phyloP scores from a whole-genome alignment of 2,329 filamentous ascomycete genomes.

The Mariannaea elegans region DNA sequence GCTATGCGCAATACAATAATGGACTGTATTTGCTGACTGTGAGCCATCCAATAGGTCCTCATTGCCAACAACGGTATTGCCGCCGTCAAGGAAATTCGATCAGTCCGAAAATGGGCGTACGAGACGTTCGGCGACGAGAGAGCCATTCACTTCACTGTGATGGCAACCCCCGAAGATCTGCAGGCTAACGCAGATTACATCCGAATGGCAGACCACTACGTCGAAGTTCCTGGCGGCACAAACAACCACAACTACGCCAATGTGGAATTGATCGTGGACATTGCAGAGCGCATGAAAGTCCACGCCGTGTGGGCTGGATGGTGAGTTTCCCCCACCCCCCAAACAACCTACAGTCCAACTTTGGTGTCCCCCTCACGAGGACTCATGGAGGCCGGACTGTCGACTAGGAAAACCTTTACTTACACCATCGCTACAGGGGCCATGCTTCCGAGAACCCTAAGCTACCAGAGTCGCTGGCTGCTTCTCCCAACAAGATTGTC shows the following conservation, averaged over 20 bases:
- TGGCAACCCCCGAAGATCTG: constrained; percentile 98
- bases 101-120: constrained; percentile 99
- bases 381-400: background rate
- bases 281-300: constrained; percentile 97
- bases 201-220: constrained; percentile 99
- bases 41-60: constrained; percentile 71
- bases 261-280: constrained; percentile 97
- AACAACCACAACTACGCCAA: constrained; percentile 99
- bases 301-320: constrained; percentile 99
- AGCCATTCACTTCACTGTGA: constrained; percentile 98
- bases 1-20: background rate
- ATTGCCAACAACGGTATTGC: constrained; percentile 99
- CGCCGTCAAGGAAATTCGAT: constrained; percentile 98
- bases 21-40: constrained; percentile 21
- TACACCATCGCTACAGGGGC: constrained; percentile 70
- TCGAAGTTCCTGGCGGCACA: constrained; percentile 97
- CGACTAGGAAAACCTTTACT: constrained; percentile 14
- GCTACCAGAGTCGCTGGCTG: constrained; percentile 92
- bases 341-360: constrained; percentile 12
- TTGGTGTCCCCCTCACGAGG: background rate
- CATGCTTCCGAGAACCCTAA: constrained; percentile 99
- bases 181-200: constrained; percentile 99
- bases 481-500: constrained; percentile 97
- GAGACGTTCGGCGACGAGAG: constrained; percentile 98
- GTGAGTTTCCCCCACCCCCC: constrained; percentile 59